These are phyloP conservation scores for Ogataea trehalophila DNA, from an alignment of 805 yeast species.

Conservation along the genomic window DNA sequence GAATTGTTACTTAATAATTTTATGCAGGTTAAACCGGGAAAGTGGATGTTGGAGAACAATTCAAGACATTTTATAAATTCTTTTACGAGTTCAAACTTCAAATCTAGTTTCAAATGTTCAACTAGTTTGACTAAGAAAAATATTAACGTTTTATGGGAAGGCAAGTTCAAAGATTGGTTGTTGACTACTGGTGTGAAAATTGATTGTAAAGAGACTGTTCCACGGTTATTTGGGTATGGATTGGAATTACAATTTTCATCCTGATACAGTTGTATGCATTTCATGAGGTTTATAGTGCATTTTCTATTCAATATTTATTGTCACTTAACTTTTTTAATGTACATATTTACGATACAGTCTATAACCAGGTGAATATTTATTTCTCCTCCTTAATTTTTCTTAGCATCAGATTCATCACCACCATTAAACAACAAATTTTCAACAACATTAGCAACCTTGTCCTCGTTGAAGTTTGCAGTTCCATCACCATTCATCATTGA, in stretches of 20 bases:
- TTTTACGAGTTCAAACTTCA: slow-evolving; percentile 50
- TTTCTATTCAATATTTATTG: not conserved
- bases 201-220: slow-evolving; percentile 37
- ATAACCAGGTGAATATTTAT: not conserved
- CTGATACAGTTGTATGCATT: slow-evolving; percentile 16
- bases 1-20: slow-evolving; percentile 16
- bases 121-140: slow-evolving; percentile 62
- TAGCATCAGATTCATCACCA: not conserved
- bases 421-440: slow-evolving; percentile 39
- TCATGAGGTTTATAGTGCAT: not conserved
- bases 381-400: not conserved
- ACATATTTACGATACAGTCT: not conserved
- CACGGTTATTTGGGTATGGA: slow-evolving; percentile 51
- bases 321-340: not conserved
- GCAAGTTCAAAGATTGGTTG: slow-evolving; percentile 73
- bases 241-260: slow-evolving; percentile 59
- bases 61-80: slow-evolving; percentile 25
- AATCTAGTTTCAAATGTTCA: slow-evolving; percentile 69
- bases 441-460: slow-evolving; percentile 46
- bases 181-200: slow-evolving; percentile 69
- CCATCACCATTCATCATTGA: slow-evolving; percentile 40
- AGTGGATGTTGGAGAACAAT: slow-evolving; percentile 13
- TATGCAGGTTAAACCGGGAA: slow-evolving; percentile 20
- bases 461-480: slow-evolving; percentile 41
- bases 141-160: slow-evolving; percentile 78